Percentiles rank a stretch among this genome's conserved stretches.
phyloP scores from a whole-genome alignment of 495 filamentous ascomycete genomes.

The Talaromyces adpressus region DNA sequence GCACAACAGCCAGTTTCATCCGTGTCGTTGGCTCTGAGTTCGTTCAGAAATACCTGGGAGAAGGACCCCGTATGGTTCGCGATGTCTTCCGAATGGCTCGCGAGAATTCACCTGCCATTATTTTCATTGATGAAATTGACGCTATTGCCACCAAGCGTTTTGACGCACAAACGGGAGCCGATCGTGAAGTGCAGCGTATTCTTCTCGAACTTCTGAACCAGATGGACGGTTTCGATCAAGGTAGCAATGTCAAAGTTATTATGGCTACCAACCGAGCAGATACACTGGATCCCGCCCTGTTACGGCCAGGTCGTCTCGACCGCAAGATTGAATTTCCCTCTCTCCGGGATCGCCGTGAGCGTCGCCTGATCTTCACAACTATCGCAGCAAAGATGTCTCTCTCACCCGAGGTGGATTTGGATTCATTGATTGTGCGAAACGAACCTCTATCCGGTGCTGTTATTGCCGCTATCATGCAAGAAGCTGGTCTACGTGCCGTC shows the following conservation, averaged over 20 bases:
- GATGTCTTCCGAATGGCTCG: slow-evolving; percentile 99
- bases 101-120: slow-evolving; percentile 95
- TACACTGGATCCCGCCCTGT: slow-evolving; percentile 87
- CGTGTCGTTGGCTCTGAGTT: slow-evolving; percentile 97
- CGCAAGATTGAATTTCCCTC: slow-evolving; percentile 97
- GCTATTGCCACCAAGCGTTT: slow-evolving; percentile 99
- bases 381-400: slow-evolving; percentile 96
- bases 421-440: slow-evolving; percentile 91
- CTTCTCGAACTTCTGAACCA: slow-evolving; percentile 95
- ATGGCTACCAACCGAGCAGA: slow-evolving; percentile 99
- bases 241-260: slow-evolving; percentile 98
- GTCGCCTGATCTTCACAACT: slow-evolving; percentile 91
- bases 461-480: slow-evolving; percentile 99
- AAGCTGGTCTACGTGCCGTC: slow-evolving; percentile 90
- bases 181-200: slow-evolving; percentile 97
- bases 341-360: slow-evolving; percentile 84
- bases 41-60: slow-evolving; percentile 96
- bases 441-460: slow-evolving; percentile 92
- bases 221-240: slow-evolving; percentile 99
- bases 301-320: slow-evolving; percentile 91
- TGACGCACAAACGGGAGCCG: slow-evolving; percentile 94
- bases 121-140: slow-evolving; percentile 99
- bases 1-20: slow-evolving; percentile 96
- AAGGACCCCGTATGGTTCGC: slow-evolving; percentile 96
- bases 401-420: slow-evolving; percentile 91